These are phyloP conservation scores for Carnegiea gigantea DNA, from an alignment of 179 eudicot genomes.

Conservation along the genomic window DNA sequence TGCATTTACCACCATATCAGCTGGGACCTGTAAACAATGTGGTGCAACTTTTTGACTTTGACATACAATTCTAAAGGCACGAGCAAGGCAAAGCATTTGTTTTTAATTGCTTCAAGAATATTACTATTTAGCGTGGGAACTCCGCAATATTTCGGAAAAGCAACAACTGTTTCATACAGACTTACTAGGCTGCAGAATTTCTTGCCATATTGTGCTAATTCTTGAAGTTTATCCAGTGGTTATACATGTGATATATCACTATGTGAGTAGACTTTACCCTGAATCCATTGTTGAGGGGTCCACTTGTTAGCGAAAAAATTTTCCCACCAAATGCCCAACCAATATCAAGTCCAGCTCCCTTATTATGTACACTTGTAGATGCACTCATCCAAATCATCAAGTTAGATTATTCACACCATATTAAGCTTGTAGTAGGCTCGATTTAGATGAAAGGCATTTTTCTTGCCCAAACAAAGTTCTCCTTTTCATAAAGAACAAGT, in stretches of 20 bases:
- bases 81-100: background rate
- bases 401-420: conserved; percentile 1
- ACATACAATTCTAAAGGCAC: background rate
- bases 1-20: conserved; percentile 96
- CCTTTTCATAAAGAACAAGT: background rate
- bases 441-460: conserved; percentile 9
- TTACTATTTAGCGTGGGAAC: too few relatives aligned
- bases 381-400: background rate
- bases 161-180: background rate
- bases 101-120: background rate
- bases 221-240: background rate
- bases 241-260: background rate
- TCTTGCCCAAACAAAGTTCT: conserved; percentile 1
- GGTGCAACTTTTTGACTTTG: background rate
- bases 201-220: background rate
- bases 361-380: background rate
- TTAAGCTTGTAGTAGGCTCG: background rate
- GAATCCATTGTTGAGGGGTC: background rate
- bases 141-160: background rate
- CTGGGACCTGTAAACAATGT: conserved; percentile 67
- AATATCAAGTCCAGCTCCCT: background rate
- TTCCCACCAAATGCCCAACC: background rate
- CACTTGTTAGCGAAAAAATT: background rate
- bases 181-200: background rate
- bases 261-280: background rate